phyloP scores from a whole-genome alignment of 257 asterid genomes.

The Handroanthus guayacan region DNA sequence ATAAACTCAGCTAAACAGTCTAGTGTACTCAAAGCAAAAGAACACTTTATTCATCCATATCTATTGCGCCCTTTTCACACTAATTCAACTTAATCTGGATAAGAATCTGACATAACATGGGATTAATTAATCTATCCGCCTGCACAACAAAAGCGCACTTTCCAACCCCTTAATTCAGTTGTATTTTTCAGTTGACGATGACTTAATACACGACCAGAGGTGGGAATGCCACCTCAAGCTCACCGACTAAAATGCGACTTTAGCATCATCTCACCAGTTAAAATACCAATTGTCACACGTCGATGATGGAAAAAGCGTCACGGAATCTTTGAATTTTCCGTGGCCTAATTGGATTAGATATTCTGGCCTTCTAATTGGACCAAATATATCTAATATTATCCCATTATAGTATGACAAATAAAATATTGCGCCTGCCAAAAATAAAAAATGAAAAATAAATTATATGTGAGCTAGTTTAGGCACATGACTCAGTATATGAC shows the following conservation, averaged over 20 bases:
- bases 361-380: slow-evolving; percentile 38
- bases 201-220: slow-evolving; percentile 36
- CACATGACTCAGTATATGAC: slow-evolving; percentile 39
- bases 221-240: slow-evolving; percentile 46
- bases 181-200: slow-evolving; percentile 20
- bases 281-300: slow-evolving; percentile 21
- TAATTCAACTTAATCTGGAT: neutral
- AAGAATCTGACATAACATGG: slow-evolving; percentile 13
- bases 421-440: slow-evolving; percentile 29
- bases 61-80: neutral
- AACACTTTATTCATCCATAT: slow-evolving; percentile 32
- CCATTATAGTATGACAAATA: slow-evolving; percentile 33
- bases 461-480: slow-evolving; percentile 21
- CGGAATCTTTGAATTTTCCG: slow-evolving; percentile 41
- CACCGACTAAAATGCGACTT: slow-evolving; percentile 46
- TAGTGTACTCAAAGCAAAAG: slow-evolving; percentile 20
- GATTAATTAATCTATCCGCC: slow-evolving; percentile 3
- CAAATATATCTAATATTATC: slow-evolving; percentile 30
- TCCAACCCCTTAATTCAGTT: slow-evolving; percentile 38
- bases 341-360: neutral
- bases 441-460: neutral
- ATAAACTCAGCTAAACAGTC: too few relatives aligned
- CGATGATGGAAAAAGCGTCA: slow-evolving; percentile 46
- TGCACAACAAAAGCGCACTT: slow-evolving; percentile 50
- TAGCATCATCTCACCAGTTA: slow-evolving; percentile 21